Evolutionary conservation across 768 basidiomycete genomes (phyloP).

Genomic region (Agaricus blazei): DNA sequence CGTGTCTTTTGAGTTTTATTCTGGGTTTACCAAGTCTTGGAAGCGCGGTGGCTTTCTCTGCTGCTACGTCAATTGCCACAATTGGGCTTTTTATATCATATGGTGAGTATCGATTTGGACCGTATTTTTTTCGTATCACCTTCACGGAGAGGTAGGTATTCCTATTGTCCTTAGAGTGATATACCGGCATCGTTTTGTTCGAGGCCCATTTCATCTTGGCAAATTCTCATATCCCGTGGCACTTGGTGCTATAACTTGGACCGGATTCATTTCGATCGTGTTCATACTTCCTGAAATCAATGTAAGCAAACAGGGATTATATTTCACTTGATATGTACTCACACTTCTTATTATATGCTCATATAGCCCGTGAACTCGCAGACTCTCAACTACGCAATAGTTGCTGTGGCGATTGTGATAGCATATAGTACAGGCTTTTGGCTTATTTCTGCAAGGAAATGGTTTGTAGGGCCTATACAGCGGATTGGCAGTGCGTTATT

Average conservation of each 20-base stretch:
- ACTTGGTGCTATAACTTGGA: conserved; percentile 58
- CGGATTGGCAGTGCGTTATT: conserved; percentile 50
- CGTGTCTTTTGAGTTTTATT: conserved; percentile 70
- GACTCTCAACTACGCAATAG: conserved; percentile 71
- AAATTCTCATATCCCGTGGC: conserved; percentile 57
- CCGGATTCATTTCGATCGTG: conserved; percentile 63
- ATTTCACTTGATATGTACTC: not conserved
- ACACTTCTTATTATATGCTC: not conserved
- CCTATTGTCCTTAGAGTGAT: conserved; percentile 67
- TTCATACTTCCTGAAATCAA: conserved; percentile 72
- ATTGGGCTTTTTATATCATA: conserved; percentile 78
- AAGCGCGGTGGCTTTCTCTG: conserved; percentile 63
- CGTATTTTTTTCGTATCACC: not conserved
- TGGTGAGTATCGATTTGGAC: conserved; percentile 28
- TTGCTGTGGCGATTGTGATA: conserved; percentile 72
- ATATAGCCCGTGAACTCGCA: conserved; percentile 58
- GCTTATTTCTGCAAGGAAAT: conserved; percentile 64
- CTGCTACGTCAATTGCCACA: conserved; percentile 59
- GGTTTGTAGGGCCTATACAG: conserved; percentile 68
- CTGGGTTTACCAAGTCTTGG: conserved; percentile 72
- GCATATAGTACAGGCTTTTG: conserved; percentile 63
- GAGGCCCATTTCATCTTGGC: conserved; percentile 72
- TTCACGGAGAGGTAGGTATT: conserved; percentile 34
- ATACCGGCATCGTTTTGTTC: conserved; percentile 51
- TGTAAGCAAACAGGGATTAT: conserved; percentile 23